Evolutionary conservation across 2,329 filamentous ascomycete species (phyloP), one percentile per base, ranked within the genome.

Genomic region (Pseudogymnoascus sp.): DNA sequence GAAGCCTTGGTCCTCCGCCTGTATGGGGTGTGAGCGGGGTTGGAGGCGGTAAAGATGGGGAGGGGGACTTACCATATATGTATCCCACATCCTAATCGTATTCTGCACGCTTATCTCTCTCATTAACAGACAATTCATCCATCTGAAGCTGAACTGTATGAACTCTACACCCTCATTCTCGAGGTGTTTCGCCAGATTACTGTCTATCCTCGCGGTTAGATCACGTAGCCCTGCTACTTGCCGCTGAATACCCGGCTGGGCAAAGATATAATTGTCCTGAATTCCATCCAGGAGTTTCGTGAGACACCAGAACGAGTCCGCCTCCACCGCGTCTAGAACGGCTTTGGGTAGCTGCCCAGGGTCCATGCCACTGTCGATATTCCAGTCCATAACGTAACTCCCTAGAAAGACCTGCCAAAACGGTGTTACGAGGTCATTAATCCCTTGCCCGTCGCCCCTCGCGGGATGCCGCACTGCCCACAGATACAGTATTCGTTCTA

Each of bases 81-180:
- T 99, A 76, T 99, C 95, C 95, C 95, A 99, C 95, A 99, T 99
- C 69, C 95, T 84, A 67, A 99, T 96, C 0, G 92, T 97, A 74
- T 97, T 97, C 74, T 88, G 90, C 63, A 99, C 93, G 73, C 90
- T 96, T 67, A 99, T 90, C 77, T 99, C 95, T 66, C 95, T 85
- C 95, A 99, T 99, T 67, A 99, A 81, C 61, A 99, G 84, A 75
- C 95, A 99, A 72, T 99, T 99, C 95, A 99, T 99, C 95, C 95
- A 99, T 63, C 95, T 84, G 74, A 99, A 99, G 76, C 92, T 97
- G 77, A 99, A 99, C 73, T 99, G 95, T 71, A 99, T 99, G 72
- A 99, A 99, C 73, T 99, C 95, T 28, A 99, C 91, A 33, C 92
- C 88, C 75, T 97, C 92, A 23, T 84, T 84, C 73, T 97, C 91